These are phyloP conservation scores for Russula brevipes DNA, from an alignment of 768 basidiomycete genomes.

Conservation along the genomic window DNA sequence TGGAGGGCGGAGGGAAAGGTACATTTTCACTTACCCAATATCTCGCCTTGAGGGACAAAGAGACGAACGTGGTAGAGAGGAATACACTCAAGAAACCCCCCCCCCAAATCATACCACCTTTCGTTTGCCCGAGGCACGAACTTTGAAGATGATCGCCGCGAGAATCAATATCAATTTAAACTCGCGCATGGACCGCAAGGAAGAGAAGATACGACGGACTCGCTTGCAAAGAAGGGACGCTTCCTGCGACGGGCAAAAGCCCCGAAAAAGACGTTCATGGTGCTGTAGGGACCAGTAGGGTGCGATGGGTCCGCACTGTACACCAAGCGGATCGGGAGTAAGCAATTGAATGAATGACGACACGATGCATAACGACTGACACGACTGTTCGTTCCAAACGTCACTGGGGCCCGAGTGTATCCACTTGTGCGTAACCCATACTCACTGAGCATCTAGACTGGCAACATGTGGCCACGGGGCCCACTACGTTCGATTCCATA, in stretches of 20 bases:
- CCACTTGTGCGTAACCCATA: too few relatives aligned
- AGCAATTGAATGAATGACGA: not conserved
- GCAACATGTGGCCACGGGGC: too few relatives aligned
- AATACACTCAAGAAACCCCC: slow-evolving; percentile 64
- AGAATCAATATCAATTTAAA: slow-evolving; percentile 35
- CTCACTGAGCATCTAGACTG: too few relatives aligned
- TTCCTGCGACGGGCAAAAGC: slow-evolving; percentile 44
- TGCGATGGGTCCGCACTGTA: not conserved
- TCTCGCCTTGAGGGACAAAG: slow-evolving; percentile 39
- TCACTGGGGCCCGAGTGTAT: too few relatives aligned
- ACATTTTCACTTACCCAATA: slow-evolving; percentile 35
- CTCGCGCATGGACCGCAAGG: too few relatives aligned
- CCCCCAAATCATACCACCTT: slow-evolving; percentile 61
- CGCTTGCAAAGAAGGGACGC: slow-evolving; percentile 37
- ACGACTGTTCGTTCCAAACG: too few relatives aligned
- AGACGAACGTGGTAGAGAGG: slow-evolving; percentile 53
- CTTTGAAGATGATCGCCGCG: slow-evolving; percentile 50
- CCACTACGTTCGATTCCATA: too few relatives aligned
- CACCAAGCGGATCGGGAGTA: not conserved
- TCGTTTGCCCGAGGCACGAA: slow-evolving; percentile 62
- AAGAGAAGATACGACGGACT: not conserved
- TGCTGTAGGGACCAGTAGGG: not conserved
- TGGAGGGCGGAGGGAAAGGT: slow-evolving; percentile 39
- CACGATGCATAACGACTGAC: not conserved
- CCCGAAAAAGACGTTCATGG: slow-evolving; percentile 48